phyloP scores from a whole-genome alignment of 2,329 filamentous ascomycete genomes.

The Calonectria crousiana region DNA sequence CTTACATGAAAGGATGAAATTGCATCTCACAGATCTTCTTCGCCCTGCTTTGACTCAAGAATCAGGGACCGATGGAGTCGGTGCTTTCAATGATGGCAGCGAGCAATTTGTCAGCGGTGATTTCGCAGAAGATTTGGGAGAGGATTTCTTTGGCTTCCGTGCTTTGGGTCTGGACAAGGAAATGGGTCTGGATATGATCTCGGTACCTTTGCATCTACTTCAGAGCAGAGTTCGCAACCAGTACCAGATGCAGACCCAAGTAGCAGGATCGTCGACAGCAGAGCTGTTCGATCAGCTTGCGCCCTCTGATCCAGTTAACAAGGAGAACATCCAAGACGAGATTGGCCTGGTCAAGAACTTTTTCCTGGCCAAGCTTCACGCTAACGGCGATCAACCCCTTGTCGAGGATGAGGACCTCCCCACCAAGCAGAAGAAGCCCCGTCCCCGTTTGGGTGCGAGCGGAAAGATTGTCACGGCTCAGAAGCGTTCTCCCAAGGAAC shows the following conservation, averaged over 20 bases:
- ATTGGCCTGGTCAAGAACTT: conserved; percentile 92
- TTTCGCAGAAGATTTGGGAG: conserved; percentile 96
- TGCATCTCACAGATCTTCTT: conserved; percentile 90
- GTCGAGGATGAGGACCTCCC: conserved; percentile 96
- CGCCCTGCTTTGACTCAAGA: conserved; percentile 85
- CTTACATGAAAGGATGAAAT: conserved; percentile 95
- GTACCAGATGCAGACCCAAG: conserved; percentile 80
- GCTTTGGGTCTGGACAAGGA: conserved; percentile 93
- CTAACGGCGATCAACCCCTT: conserved; percentile 83
- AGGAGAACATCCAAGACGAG: conserved; percentile 81
- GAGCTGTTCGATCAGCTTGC: conserved; percentile 76
- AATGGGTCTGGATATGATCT: conserved; percentile 87
- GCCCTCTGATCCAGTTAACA: conserved; percentile 81
- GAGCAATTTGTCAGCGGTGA: conserved; percentile 97
- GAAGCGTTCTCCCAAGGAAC: conserved; percentile 85
- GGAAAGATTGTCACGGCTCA: conserved; percentile 90
- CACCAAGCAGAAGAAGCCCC: conserved; percentile 85
- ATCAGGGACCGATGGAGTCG: conserved; percentile 84
- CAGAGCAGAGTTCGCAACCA: conserved; percentile 90
- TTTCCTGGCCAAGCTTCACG: conserved; percentile 89
- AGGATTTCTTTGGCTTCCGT: conserved; percentile 99
- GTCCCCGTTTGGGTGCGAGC: conserved; percentile 75
- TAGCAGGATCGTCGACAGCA: conserved; percentile 68
- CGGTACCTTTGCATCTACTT: conserved; percentile 92
- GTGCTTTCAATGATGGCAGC: conserved; percentile 94